phyloP scores from a whole-genome alignment of 2,329 filamentous ascomycete genomes.

The Curvularia hawaiiensis region DNA sequence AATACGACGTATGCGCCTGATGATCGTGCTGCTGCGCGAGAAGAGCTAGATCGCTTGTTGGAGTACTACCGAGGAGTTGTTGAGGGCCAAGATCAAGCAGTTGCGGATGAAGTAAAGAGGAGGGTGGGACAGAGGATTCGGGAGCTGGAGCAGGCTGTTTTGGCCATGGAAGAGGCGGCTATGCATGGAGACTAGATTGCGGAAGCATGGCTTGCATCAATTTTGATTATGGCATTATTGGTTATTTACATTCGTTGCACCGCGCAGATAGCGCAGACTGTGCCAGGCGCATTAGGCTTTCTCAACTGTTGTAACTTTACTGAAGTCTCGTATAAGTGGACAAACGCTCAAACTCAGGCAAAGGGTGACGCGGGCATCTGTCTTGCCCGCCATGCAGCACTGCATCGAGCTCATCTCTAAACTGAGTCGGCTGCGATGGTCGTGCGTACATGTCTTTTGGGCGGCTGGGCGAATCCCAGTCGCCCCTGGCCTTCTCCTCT shows the following conservation, averaged over 20 bases:
- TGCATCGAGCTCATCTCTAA: constrained; percentile 33
- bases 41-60: constrained; percentile 58
- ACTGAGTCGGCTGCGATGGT: constrained; percentile 7
- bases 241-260: not conserved
- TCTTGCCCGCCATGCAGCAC: constrained; percentile 23
- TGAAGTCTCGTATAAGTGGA: constrained; percentile 2
- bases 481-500: constrained; percentile 17
- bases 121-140: constrained; percentile 58
- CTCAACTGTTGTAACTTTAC: not conserved
- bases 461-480: constrained; percentile 8
- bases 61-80: constrained; percentile 53
- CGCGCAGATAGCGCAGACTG: not conserved
- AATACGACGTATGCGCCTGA: constrained; percentile 61
- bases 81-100: constrained; percentile 46
- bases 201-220: not conserved
- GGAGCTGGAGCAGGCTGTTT: constrained; percentile 59
- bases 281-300: not conserved
- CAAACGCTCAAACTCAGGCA: constrained; percentile 11
- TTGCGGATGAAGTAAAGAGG: constrained; percentile 57
- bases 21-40: constrained; percentile 58
- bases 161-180: constrained; percentile 58
- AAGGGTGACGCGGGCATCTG: constrained; percentile 4
- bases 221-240: not conserved
- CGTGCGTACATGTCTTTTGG: not conserved
- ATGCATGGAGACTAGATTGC: constrained; percentile 52